Conservation (phyloP, 306 rosid genomes). For the Datisca glomerata region DNA sequence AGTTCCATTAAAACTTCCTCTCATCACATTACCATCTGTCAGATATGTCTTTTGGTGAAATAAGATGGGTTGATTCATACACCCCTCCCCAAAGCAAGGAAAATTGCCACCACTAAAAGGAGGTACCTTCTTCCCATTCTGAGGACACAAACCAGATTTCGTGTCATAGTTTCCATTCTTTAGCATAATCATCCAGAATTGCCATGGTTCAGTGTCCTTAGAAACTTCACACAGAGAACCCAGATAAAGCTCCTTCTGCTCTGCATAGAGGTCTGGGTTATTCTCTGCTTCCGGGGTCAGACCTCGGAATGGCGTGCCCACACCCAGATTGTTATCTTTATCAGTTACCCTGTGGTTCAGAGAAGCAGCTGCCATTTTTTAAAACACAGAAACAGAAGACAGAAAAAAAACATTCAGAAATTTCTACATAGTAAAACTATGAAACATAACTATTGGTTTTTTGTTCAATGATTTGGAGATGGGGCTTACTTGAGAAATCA, state of each 20-base stretch:
- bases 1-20: conserved; percentile 55
- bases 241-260: conserved; percentile 46
- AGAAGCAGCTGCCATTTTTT: conserved; percentile 27
- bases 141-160: conserved; percentile 44
- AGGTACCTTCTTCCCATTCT: conserved; percentile 36
- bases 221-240: conserved; percentile 44
- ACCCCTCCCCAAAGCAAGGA: conserved; percentile 69
- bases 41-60: conserved; percentile 37
- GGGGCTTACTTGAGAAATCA: conserved; percentile 40
- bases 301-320: conserved; percentile 42
- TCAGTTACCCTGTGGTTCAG: conserved; percentile 32
- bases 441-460: not conserved
- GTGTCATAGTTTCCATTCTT: conserved; percentile 62
- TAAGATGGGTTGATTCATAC: conserved; percentile 68
- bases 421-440: not conserved
- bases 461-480: not conserved
- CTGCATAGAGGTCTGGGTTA: conserved; percentile 54
- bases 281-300: conserved; percentile 9
- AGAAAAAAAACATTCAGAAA: no score
- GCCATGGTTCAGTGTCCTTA: conserved; percentile 58
- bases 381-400: not conserved
- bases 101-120: conserved; percentile 48
- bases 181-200: conserved; percentile 85
- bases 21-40: conserved; percentile 20
- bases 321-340: conserved; percentile 47